Conservation (phyloP, 2,329 filamentous ascomycete genomes). For the Aaosphaeria arxii region DNA sequence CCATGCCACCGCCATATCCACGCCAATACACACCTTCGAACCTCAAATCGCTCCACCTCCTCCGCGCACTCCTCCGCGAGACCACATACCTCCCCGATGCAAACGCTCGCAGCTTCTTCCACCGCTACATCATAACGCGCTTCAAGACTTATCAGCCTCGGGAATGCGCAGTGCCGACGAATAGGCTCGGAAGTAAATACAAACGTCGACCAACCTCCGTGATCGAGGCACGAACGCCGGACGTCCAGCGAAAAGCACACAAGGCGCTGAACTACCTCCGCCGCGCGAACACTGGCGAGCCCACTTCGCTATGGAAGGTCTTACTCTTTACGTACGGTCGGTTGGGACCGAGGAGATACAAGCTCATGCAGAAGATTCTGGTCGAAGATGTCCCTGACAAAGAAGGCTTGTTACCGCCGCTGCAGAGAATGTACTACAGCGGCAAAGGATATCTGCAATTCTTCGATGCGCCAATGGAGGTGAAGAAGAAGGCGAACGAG, state of each 20-base stretch:
- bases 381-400: slow-evolving; percentile 1
- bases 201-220: slow-evolving; percentile 14
- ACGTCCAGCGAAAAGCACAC: slow-evolving; percentile 20
- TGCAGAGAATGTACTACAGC: slow-evolving; percentile 38
- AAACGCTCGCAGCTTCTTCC: slow-evolving; percentile 50
- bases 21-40: slow-evolving; percentile 12
- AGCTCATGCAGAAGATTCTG: slow-evolving; percentile 35
- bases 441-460: slow-evolving; percentile 23
- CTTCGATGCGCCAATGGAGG: slow-evolving; percentile 26
- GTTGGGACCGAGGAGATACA: slow-evolving; percentile 50
- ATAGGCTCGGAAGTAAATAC: slow-evolving; percentile 5
- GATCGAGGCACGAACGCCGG: slow-evolving; percentile 19
- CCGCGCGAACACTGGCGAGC: slow-evolving; percentile 57
- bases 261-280: slow-evolving; percentile 45
- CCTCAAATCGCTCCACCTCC: slow-evolving; percentile 42
- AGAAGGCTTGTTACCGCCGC: slow-evolving; percentile 12
- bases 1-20: slow-evolving; percentile 9
- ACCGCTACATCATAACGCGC: slow-evolving; percentile 45
- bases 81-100: slow-evolving; percentile 60
- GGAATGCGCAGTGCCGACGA: slow-evolving; percentile 16
- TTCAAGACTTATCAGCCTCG: slow-evolving; percentile 46
- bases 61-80: slow-evolving; percentile 58
- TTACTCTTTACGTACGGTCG: slow-evolving; percentile 58
- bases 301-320: slow-evolving; percentile 49
- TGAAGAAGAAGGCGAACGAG: slow-evolving; percentile 3